A percentile compares a stretch with the other conserved stretches of the same genome.
Evolutionary conservation across 106 monocot genomes (phyloP).

Genomic region (Platanthera zijinensis): DNA sequence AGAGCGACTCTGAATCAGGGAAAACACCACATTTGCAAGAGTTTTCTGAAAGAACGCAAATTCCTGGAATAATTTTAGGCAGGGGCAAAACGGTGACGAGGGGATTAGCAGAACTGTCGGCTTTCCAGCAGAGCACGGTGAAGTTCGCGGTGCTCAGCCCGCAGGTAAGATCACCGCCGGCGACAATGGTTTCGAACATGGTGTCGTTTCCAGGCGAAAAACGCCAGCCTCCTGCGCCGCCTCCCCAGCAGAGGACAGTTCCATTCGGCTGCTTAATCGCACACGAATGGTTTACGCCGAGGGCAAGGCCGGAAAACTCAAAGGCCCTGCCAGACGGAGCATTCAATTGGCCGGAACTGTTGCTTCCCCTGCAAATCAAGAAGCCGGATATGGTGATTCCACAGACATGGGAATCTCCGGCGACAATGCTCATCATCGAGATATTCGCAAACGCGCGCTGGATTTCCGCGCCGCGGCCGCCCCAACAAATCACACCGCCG

Average conservation of each 20-base stretch:
- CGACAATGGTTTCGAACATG: slow-evolving; percentile 44
- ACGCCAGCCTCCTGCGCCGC: neutral
- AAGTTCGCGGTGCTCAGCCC: slow-evolving; percentile 44
- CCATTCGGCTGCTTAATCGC: slow-evolving; percentile 34
- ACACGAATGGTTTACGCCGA: slow-evolving; percentile 62
- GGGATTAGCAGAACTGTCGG: slow-evolving; percentile 6
- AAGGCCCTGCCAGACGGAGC: slow-evolving; percentile 11
- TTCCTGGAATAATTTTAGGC: slow-evolving; percentile 56
- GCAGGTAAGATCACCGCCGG: slow-evolving; percentile 76
- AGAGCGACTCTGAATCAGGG: slow-evolving; percentile 19
- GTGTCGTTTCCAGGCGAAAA: slow-evolving; percentile 23
- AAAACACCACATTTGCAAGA: slow-evolving; percentile 38
- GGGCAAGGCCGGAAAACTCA: slow-evolving; percentile 40
- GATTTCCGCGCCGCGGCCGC: slow-evolving; percentile 14
- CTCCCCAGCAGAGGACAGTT: slow-evolving; percentile 67
- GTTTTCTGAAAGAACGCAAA: slow-evolving; percentile 21
- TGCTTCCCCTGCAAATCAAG: slow-evolving; percentile 40
- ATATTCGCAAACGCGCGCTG: slow-evolving; percentile 23
- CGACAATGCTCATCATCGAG: slow-evolving; percentile 45
- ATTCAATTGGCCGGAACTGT: slow-evolving; percentile 29
- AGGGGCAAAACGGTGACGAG: slow-evolving; percentile 18
- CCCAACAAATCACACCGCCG: slow-evolving; percentile 58
- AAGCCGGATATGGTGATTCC: slow-evolving; percentile 31
- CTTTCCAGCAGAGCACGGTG: slow-evolving; percentile 65
- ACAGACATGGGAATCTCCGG: slow-evolving; percentile 62